Evolutionary conservation across 306 rosid genomes (phyloP).

Genomic region (Cyamopsis tetragonoloba): DNA sequence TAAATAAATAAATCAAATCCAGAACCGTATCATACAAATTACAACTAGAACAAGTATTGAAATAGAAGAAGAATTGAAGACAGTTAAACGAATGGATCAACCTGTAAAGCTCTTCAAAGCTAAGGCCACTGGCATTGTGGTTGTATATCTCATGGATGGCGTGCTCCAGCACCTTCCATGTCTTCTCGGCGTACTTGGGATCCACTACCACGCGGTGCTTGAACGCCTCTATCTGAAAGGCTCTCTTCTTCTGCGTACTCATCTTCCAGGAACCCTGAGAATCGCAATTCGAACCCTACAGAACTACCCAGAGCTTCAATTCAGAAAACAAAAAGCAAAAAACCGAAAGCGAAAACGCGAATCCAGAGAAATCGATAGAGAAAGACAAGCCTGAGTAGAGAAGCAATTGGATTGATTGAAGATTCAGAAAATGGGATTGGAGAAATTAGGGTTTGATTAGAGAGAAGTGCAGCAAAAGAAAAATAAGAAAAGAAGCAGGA

Average conservation of each 20-base stretch:
- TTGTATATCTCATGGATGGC: conserved; percentile 54
- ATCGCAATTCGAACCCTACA: background rate
- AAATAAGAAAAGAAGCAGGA: background rate
- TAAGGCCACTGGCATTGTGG: conserved; percentile 47
- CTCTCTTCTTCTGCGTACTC: conserved; percentile 42
- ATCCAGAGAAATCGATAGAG: background rate
- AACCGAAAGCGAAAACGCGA: background rate
- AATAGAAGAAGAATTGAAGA: background rate
- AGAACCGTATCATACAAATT: background rate
- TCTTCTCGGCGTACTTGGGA: conserved; percentile 54
- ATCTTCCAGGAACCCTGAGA: background rate
- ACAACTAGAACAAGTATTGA: background rate
- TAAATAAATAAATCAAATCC: background rate
- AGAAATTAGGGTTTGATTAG: background rate
- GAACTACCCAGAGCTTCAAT: background rate
- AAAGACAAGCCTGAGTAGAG: background rate
- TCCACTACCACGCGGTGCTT: conserved; percentile 45
- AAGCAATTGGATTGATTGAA: background rate
- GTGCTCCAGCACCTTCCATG: conserved; percentile 50
- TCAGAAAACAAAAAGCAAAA: background rate
- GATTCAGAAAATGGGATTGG: background rate
- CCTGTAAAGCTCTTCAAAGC: conserved; percentile 55
- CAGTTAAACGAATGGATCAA: background rate
- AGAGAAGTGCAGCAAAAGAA: background rate
- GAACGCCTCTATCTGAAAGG: conserved; percentile 41